Evolutionary conservation across 129 eudicot species (phyloP).

Genomic region (Helianthus tuberosus): DNA sequence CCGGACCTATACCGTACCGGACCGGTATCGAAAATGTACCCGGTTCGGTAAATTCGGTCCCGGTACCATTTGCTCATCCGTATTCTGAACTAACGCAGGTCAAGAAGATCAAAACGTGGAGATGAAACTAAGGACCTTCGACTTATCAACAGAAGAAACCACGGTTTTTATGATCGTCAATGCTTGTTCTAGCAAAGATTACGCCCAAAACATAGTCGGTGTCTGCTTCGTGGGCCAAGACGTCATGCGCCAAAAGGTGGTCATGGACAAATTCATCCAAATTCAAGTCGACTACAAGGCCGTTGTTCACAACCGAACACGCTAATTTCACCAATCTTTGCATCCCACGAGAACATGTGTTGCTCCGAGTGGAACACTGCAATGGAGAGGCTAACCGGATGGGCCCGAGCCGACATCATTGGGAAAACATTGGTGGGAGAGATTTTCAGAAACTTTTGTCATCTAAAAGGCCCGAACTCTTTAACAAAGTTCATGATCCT

Average conservation of each 20-base stretch:
- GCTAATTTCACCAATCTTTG: constrained; percentile 92
- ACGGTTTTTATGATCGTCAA: constrained; percentile 77
- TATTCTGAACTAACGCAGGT: constrained; percentile 44
- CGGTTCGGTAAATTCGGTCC: no score
- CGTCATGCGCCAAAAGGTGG: constrained; percentile 71
- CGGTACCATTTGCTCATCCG: no score
- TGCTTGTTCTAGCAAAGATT: constrained; percentile 85
- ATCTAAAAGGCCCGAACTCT: constrained; percentile 79
- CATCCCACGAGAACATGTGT: constrained; percentile 78
- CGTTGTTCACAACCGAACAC: constrained; percentile 79
- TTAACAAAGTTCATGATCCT: constrained; percentile 86
- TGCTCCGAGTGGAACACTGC: constrained; percentile 95
- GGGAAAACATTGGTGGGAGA: constrained; percentile 92
- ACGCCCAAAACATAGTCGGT: constrained; percentile 70
- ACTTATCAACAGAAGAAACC: constrained; percentile 37
- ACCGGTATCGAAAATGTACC: no score
- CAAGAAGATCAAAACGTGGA: constrained; percentile 89
- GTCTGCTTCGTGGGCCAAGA: constrained; percentile 96
- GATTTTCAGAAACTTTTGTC: constrained; percentile 74
- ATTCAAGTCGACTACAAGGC: constrained; percentile 92
- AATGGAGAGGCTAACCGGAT: constrained; percentile 89
- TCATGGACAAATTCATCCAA: constrained; percentile 78
- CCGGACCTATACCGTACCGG: no score
- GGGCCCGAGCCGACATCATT: constrained; percentile 58
- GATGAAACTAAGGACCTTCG: constrained; percentile 72